Conservation (phyloP, 129 eudicot species). For the Tagetes erecta region DNA sequence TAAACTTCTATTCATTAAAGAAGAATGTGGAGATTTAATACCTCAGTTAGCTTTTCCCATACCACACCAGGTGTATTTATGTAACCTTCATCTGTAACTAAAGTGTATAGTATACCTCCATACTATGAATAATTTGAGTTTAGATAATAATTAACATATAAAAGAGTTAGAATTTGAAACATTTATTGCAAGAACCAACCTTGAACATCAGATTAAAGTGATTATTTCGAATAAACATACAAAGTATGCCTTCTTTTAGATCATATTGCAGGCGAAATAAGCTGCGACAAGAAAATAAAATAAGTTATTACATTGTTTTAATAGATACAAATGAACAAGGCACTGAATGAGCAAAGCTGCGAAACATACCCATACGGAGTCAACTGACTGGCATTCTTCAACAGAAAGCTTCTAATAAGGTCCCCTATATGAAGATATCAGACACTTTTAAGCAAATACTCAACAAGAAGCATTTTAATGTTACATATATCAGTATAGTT, state of each 20-base stretch:
- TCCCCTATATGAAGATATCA: slow-evolving; percentile 52
- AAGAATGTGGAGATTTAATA: slow-evolving; percentile 26
- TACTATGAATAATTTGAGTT: slow-evolving; percentile 49
- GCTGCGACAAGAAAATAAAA: slow-evolving; percentile 45
- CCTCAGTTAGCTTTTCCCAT: slow-evolving; percentile 97
- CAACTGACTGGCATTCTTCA: slow-evolving; percentile 74
- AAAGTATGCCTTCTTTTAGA: slow-evolving; percentile 73
- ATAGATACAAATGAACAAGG: background rate
- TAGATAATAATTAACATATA: slow-evolving; percentile 17
- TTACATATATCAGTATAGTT: background rate
- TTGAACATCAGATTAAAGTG: slow-evolving; percentile 98
- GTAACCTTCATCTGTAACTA: slow-evolving; percentile 92
- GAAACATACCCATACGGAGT: slow-evolving; percentile 73
- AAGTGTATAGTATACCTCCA: slow-evolving; percentile 69
- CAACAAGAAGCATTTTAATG: slow-evolving; percentile 9
- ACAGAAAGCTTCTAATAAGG: slow-evolving; percentile 58
- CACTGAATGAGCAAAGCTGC: slow-evolving; percentile 19
- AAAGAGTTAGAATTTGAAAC: background rate
- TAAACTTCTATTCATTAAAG: background rate
- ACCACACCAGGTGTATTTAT: slow-evolving; percentile 80
- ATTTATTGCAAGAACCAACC: slow-evolving; percentile 47
- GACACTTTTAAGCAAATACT: slow-evolving; percentile 25
- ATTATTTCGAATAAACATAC: slow-evolving; percentile 90
- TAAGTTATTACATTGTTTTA: slow-evolving; percentile 9
- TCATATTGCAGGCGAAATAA: slow-evolving; percentile 65